Percentiles rank a stretch among this genome's conserved stretches.
Conservation (phyloP, 2,329 filamentous ascomycete genomes). For the Zymoseptoria crescenta region DNA sequence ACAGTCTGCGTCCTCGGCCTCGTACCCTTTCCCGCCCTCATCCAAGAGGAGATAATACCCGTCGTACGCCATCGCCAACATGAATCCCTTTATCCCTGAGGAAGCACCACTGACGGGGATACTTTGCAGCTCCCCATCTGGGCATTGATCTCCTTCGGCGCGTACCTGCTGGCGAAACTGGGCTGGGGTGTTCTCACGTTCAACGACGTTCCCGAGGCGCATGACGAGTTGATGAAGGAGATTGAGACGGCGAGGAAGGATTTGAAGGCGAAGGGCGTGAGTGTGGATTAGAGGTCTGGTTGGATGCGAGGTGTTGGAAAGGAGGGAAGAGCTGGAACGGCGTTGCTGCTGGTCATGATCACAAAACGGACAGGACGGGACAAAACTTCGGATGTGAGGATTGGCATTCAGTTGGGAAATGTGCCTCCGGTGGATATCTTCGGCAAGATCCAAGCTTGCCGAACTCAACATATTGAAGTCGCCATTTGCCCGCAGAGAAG, state of each 20-base stretch:
- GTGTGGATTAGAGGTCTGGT: conserved; percentile 56
- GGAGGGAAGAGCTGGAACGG: too few relatives aligned
- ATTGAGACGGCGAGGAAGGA: conserved; percentile 71
- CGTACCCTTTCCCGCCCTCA: conserved; percentile 65
- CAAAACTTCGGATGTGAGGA: too few relatives aligned
- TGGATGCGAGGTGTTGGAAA: not conserved
- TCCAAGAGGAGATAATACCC: conserved; percentile 81
- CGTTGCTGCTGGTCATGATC: not conserved
- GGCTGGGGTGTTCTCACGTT: conserved; percentile 92
- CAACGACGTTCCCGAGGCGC: conserved; percentile 87
- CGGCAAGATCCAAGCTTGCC: too few relatives aligned
- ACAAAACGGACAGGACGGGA: too few relatives aligned
- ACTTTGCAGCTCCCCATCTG: conserved; percentile 77
- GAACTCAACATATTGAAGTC: too few relatives aligned
- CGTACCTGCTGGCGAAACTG: conserved; percentile 84
- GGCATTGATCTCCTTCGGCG: conserved; percentile 81
- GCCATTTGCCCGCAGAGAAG: too few relatives aligned
- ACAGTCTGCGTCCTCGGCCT: conserved; percentile 77
- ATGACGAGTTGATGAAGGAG: conserved; percentile 80
- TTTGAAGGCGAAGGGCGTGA: conserved; percentile 64
- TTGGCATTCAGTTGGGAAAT: too few relatives aligned
- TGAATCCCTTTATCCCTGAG: not conserved
- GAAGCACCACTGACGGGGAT: not conserved
- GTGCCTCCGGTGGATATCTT: too few relatives aligned
- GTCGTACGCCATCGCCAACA: conserved; percentile 54